Base-by-base conservation (phyloP, 2,329 filamentous ascomycete genomes). In the Monosporascus cannonballus region DNA sequence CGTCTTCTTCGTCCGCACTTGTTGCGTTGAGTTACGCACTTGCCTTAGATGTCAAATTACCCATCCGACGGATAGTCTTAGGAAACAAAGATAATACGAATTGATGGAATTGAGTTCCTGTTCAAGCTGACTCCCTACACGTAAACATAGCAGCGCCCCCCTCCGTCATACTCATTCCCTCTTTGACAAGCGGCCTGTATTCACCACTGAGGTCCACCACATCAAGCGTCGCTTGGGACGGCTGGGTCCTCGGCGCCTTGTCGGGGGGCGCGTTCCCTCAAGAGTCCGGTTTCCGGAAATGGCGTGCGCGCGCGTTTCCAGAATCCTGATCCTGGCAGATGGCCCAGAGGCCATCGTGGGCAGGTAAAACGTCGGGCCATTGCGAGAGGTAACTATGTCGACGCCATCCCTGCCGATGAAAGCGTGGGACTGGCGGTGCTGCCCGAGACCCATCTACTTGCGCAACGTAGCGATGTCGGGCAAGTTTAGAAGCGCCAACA, bases 101-200 rank as follows among this genome's bases (percentile, higher is more conserved):
- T 4, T 30, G 9, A 30, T 11, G 27, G 9, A 30, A 30, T 11
- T 3, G 27, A 30, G 27, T 4, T 30, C 3, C 27, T 30, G 9
- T 30, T 11, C 27, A 30, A 9, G 9, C 27, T 11, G 27, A 7
- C 34, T 44, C 5, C 24, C 45, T 55, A 60, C 38, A 56, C 54
- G 17, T 60, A 59, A 14, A 59, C 49, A 39, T 59, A 61, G 38
- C 59, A 61, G 14, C 57, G 47, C 3, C 59, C 57, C 25, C 30
- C 4, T 51, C 50, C 15, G 57, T 60, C 51, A 48, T 54, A 20
- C 56, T 52, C 57, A 60, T 59, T 8, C 57, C 59, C 44, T 59
- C 57, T 36, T 53, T 60, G 0, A 52, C 49, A 24, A 52, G 44
- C 1, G 59, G 59, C 8, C 48, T 20, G 49, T 51, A 57, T 4